These are phyloP conservation scores for Stylosanthes scabra DNA, from an alignment of 331 rosid genomes.

Conservation along the genomic window DNA sequence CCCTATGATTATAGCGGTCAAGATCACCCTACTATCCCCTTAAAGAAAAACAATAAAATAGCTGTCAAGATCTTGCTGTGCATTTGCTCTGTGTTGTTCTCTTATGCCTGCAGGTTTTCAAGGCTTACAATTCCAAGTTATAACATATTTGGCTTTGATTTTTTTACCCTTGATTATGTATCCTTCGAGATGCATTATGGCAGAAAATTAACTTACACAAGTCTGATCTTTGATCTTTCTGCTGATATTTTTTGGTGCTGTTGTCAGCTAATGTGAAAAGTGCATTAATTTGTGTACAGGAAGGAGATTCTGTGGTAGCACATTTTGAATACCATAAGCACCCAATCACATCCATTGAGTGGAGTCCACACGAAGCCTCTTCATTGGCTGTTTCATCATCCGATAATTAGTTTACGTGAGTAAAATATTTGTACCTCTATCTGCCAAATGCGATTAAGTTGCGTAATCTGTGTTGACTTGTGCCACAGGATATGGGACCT, in stretches of 20 bases:
- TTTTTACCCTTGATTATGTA: not conserved
- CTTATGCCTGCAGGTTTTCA: constrained; percentile 19
- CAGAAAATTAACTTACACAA: constrained; percentile 21
- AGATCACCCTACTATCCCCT: not conserved
- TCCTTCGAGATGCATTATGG: constrained; percentile 12
- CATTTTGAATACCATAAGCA: constrained; percentile 88
- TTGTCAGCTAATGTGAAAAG: constrained; percentile 27
- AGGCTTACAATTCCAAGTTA: not conserved
- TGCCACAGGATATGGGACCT: constrained; percentile 93
- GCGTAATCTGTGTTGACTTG: constrained; percentile 20
- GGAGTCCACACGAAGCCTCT: constrained; percentile 96
- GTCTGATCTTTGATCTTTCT: constrained; percentile 5
- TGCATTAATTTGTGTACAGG: constrained; percentile 54
- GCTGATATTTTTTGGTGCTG: constrained; percentile 13
- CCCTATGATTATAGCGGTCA: constrained; percentile 6
- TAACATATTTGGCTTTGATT: constrained; percentile 18
- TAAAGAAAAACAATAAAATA: not conserved
- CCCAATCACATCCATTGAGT: constrained; percentile 91
- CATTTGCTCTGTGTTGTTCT: not conserved
- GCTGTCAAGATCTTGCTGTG: no score
- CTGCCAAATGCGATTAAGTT: no score
- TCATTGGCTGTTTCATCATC: constrained; percentile 86
- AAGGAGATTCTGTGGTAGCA: constrained; percentile 82
- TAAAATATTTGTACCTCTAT: not conserved
- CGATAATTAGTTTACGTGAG: constrained; percentile 96